Base-by-base conservation (phyloP, 805 yeast genomes). In the Saturnispora zaruensis region DNA sequence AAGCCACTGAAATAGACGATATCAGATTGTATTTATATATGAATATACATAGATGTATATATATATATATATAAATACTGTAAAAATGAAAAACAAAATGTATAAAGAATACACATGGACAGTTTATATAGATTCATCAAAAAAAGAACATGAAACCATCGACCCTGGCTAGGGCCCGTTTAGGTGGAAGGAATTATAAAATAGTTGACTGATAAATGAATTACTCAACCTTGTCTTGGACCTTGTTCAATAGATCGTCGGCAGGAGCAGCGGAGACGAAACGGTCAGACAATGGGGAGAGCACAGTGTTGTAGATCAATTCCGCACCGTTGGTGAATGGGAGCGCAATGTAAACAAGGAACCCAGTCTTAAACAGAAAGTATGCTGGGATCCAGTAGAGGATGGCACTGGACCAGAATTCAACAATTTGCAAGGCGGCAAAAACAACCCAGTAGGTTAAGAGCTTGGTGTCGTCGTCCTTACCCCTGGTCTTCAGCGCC, bases 361-460 rank as follows among this genome's bases (percentile, higher is more conserved):
- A 81, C 46, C 87, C 59, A 47, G 96, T 87, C 80, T 93, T 93
- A 74, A 93, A 76, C 63, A 93, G 79, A 81, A 90, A 93, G 77
- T 93, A 93, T 66, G 93, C 89, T 62, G 99, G 99, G 58, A 93
- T 71, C 95, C 96, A 87, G 77, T 89, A 89, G 52, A 91, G 75
- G 60, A 93, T 84, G 34, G 96, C 84, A 62, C 81, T 79, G 49
- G 96, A 82, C 98, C 97, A 93, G 77, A 88, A 93, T 73, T 93
- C 99, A 61, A 88, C 66, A 48, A 93, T 90, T 67, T 82, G 87
- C 72, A 93, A 79, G 60, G 82, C 81, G 14, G 96, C 96, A 65
- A 87, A 93, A n/a, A 93, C 96, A 51, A 93, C 96, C 99, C 99
- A 93, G 75, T 93, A 93, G 13, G 97, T 87, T 63, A 93, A 78